Evolutionary conservation across 768 basidiomycete genomes (phyloP), one percentile per base, ranked within the genome.

Genomic region (Galerina marginata): DNA sequence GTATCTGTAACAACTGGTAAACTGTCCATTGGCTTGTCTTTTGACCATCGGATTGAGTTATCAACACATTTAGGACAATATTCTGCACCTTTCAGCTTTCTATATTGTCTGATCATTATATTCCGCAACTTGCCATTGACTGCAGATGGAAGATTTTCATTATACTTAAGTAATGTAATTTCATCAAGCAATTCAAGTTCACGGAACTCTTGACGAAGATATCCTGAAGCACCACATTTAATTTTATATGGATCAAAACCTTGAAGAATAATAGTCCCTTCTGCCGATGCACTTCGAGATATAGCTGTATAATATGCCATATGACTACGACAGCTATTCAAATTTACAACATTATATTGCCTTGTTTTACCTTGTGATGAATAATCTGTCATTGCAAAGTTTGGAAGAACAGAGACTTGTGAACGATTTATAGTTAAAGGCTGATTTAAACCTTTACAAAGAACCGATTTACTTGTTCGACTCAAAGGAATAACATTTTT

Each of bases 371-470:
- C 75, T 61, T 77, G 75, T 0, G 72, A 73, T 6, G 71, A 60
- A 60, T 71, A 76, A 53, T 74, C 75, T 2, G 75, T 76, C 72
- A 75, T 74, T n/a, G 72, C 64, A 61, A 74, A 75, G 55, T 73
- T 74, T 1, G 62, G 60, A 2, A 70, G 29, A 1, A 74, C 51
- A 12, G 65, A 54, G 1, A 74, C 68, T 59, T 76, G 75, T 7
- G 60, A 52, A 37, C 73, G 15, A 4, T 51, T 33, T 38, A 75
- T 47, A 7, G 37, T 45, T 29, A 6, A 6, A 0, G 68, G 26
- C 2, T n/a, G n/a, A n/a, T n/a, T 16, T 15, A 23, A 42, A 58
- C 67, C 73, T 26, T 16, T 1, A 5, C 46, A 44, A 10, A 25
- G 36, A 15, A 50, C 63, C 6, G 23, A 55, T 10, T 45, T 56